These are phyloP conservation scores for Syncephalastrum sp. DNA, from an alignment of 371 early-diverging fungal genomes.

Conservation along the genomic window DNA sequence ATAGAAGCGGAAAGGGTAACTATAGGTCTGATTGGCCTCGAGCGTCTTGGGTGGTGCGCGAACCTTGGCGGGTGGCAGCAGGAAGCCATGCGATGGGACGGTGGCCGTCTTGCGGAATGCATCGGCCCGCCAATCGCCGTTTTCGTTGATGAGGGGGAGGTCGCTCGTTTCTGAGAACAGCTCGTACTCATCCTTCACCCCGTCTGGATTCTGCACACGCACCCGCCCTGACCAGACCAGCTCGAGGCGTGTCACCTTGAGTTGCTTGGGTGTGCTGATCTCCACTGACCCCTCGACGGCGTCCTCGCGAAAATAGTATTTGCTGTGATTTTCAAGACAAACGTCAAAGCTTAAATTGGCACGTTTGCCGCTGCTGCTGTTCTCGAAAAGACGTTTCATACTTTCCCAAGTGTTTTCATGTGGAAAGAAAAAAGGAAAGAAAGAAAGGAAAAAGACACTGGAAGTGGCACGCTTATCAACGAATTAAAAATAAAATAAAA, in stretches of 20 bases:
- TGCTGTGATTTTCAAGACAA: constrained; percentile 8
- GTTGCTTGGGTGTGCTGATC: constrained; percentile 12
- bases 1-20: constrained; percentile 18
- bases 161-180: constrained; percentile 10
- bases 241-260: constrained; percentile 12
- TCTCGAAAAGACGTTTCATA: constrained; percentile 14
- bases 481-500: background rate
- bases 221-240: constrained; percentile 12
- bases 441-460: background rate
- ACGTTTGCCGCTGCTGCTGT: constrained; percentile 2
- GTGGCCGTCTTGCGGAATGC: background rate
- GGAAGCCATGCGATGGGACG: background rate
- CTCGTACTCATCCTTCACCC: constrained; percentile 13
- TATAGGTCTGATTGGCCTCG: constrained; percentile 17
- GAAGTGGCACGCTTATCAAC: background rate
- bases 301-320: constrained; percentile 22
- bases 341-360: constrained; percentile 11
- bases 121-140: constrained; percentile 4
- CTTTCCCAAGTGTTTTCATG: background rate
- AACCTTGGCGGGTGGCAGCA: constrained; percentile 2
- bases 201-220: constrained; percentile 11
- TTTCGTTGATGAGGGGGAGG: background rate
- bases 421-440: background rate
- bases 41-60: constrained; percentile 1
- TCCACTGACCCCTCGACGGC: constrained; percentile 7